Percentiles rank a stretch among this genome's conserved stretches.
phyloP scores from a whole-genome alignment of 768 basidiomycete genomes.

The Leucosporidium scottii region DNA sequence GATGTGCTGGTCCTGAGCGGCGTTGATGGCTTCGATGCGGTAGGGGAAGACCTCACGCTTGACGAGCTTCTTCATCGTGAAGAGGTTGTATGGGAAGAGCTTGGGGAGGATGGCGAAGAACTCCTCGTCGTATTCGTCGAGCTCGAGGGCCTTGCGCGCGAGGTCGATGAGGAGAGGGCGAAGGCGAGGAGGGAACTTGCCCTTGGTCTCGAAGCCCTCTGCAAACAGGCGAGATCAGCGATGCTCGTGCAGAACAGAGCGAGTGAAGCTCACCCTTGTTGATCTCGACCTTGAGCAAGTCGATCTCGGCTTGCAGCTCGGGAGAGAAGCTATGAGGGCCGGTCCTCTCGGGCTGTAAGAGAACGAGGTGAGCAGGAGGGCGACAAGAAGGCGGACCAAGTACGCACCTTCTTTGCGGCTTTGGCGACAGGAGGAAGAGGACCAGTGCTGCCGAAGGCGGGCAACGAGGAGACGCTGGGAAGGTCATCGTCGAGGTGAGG shows the following conservation, averaged over 20 bases:
- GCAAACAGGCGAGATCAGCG: constrained; percentile 25
- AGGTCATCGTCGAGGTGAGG: background rate
- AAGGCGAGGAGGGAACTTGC: constrained; percentile 77
- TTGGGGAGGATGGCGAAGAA: constrained; percentile 83
- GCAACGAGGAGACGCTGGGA: constrained; percentile 1
- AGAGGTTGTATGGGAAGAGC: constrained; percentile 90
- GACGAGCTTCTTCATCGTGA: constrained; percentile 95
- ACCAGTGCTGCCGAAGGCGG: background rate
- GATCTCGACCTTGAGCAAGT: constrained; percentile 51
- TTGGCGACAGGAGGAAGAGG: background rate
- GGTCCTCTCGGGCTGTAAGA: background rate
- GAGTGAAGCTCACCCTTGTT: constrained; percentile 27
- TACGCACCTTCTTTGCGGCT: background rate
- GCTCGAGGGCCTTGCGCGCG: constrained; percentile 66
- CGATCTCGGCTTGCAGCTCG: constrained; percentile 57
- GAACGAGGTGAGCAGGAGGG: no score
- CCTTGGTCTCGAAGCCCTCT: constrained; percentile 75
- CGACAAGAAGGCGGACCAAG: no score
- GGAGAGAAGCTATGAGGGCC: constrained; percentile 59
- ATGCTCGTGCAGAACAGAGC: background rate
- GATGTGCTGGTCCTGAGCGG: constrained; percentile 63
- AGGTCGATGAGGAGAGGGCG: constrained; percentile 65
- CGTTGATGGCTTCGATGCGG: constrained; percentile 59
- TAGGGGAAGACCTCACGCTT: constrained; percentile 77
- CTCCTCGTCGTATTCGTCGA: constrained; percentile 85